Base-by-base conservation (phyloP, 257 asterid species). In the Penstemon newberryi region DNA sequence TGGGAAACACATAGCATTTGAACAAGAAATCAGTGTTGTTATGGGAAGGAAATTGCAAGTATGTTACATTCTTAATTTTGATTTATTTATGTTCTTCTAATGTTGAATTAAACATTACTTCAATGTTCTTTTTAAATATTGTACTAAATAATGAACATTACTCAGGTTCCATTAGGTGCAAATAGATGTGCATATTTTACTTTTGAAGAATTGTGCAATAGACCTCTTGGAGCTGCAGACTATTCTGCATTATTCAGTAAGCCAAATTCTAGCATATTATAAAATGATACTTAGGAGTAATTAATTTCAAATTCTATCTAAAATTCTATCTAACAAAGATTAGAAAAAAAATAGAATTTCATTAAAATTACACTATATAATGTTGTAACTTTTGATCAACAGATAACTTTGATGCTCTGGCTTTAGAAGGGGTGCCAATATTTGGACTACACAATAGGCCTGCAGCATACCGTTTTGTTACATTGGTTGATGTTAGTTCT, bases 191-290 rank as follows among this genome's bases (percentile, higher is more conserved):
- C 98, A 55, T 85, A 82, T 76, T 92, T 88, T 74, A 79, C 89
- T 54, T 92, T 92, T 19, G 97, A 85, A 75, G 97, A 92, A 54
- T 92, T 92, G 53, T 92, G 98, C 10, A 95, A 92, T 72, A 77
- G 86, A 60, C 98, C 98, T 75, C 96, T 92, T 63, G 98, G 98
- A 5, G 98, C 98, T n/a, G 98, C 98, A 33, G 98, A 92, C 71
- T 92, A 92, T 75, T 82, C 90, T 63, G 98, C 96, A 66, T 79
- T 92, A 69, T 92, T 82, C 70, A 84, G 98, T 92, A 76, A 83
- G 93, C 78, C 68, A 8, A 33, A 19, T 67, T 71, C 52, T 36
- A 5, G 69, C 15, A 25, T 25, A 25, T 25, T 25, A 1, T 25
- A 25, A 25, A 25, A 25, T 25, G 33, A 25, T 25, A 25, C 33